Base-by-base conservation (phyloP, 495 filamentous ascomycete species). In the Parathielavia hyrcaniae region DNA sequence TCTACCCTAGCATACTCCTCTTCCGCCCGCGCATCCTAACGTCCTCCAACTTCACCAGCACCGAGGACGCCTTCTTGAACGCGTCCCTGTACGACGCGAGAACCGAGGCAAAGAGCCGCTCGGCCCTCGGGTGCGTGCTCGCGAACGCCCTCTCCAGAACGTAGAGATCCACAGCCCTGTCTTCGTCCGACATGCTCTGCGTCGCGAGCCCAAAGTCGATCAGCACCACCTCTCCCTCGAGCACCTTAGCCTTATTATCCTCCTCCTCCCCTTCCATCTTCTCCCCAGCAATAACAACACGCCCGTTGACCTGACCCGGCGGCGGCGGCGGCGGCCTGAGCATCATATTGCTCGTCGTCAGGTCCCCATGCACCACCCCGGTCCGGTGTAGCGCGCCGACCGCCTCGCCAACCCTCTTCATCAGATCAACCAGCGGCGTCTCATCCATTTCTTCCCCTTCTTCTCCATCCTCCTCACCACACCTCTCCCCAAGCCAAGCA, bases 271-370 rank as follows among this genome's bases (percentile, higher is more conserved):
- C 49, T n/a, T n/a, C n/a, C n/a, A n/a, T n/a, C n/a, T n/a, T n/a
- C n/a, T n/a, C n/a, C n/a, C n/a, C n/a, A n/a, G n/a, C n/a, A n/a
- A n/a, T n/a, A 17, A 60, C 65, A 22, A 57, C 60, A 1, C 32
- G 1, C 13, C 39, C 55, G 39, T 48, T 44, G n/a, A n/a, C 41
- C 46, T 60, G 40, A 22, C 48, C 64, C 20, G 19, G 34, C 20
- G 44, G 49, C 61, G 55, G 47, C 35, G 35, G 26, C 26, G 26
- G 26, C 35, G 76, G 75, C 54, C 86, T 69, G 48, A 99, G 70
- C 84, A 99, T 97, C 71, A 99, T 75, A 74, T 98, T 98, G 73
- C 91, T 97, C 57, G 92, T 98, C 58, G 95, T 98, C 75, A 98
- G 73, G 74, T 98, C 93, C 45, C 93, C 93, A 77, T 98, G 93